Percentiles rank a stretch among this genome's conserved stretches.
Evolutionary conservation across 2,329 filamentous ascomycete species (phyloP).

Genomic region (Talaromyces rugulosus): DNA sequence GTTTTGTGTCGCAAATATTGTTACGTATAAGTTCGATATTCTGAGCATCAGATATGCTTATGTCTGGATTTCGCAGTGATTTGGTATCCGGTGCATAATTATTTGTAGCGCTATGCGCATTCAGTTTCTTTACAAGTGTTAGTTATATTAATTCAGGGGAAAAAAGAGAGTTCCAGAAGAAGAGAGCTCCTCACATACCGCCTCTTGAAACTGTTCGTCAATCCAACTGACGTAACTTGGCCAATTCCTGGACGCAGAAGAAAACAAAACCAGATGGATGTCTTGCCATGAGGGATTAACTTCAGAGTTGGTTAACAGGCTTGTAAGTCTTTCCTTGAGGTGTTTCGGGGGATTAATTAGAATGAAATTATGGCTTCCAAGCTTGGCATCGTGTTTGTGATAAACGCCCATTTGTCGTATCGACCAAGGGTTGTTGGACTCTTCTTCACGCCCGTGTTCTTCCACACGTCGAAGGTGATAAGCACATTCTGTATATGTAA

Average conservation of each 20-base stretch:
- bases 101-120: not conserved
- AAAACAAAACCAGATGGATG: not conserved
- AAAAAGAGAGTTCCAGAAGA: not conserved
- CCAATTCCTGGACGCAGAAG: not conserved
- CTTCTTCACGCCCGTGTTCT: not conserved
- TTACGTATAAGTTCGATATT: not conserved
- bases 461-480: not conserved
- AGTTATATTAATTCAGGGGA: not conserved
- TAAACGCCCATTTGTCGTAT: not conserved
- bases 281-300: not conserved
- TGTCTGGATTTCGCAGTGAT: not conserved
- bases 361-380: not conserved
- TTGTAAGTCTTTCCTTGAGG: not conserved
- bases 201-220: not conserved
- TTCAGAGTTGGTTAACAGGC: not conserved
- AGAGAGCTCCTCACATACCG: not conserved
- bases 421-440: not conserved
- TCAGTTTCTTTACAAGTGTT: not conserved
- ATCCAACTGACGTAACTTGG: not conserved
- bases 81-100: not conserved
- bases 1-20: not conserved
- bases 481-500: not conserved
- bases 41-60: not conserved
- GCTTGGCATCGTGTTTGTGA: not conserved
- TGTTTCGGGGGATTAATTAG: not conserved